Percentiles rank a stretch among this genome's conserved stretches.
These are phyloP conservation scores for Candida manassasensis DNA, from an alignment of 805 yeast genomes.

Conservation along the genomic window DNA sequence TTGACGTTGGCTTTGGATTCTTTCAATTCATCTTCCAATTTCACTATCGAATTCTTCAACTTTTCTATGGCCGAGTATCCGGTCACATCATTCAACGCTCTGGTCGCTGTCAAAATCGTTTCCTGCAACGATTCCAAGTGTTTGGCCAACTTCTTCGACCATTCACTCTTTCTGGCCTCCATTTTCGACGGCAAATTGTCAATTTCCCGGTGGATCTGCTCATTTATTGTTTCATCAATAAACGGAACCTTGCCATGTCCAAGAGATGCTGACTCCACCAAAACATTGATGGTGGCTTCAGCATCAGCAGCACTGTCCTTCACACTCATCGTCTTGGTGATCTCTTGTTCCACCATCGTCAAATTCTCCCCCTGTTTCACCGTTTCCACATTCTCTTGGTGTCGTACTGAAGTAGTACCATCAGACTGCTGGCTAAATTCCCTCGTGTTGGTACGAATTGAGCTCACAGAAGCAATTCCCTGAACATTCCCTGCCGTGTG, in stretches of 20 bases:
- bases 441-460: no score
- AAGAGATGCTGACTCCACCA: slow-evolving; percentile 1
- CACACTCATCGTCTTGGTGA: neutral
- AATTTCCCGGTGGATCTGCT: slow-evolving; percentile 13
- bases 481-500: no score
- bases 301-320: neutral
- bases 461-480: no score
- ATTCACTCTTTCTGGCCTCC: slow-evolving; percentile 35
- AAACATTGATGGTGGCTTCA: slow-evolving; percentile 4
- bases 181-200: slow-evolving; percentile 43
- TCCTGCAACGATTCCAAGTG: slow-evolving; percentile 54
- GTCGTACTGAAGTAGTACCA: no score
- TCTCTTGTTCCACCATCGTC: slow-evolving; percentile 2
- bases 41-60: slow-evolving; percentile 57
- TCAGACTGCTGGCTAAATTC: no score
- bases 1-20: slow-evolving; percentile 46
- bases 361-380: neutral
- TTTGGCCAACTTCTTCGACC: slow-evolving; percentile 37
- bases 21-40: slow-evolving; percentile 48
- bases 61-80: slow-evolving; percentile 82
- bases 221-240: slow-evolving; percentile 9
- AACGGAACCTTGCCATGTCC: slow-evolving; percentile 1
- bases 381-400: slow-evolving; percentile 2
- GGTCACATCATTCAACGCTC: slow-evolving; percentile 81
- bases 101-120: slow-evolving; percentile 55